A percentile compares a stretch with the other conserved stretches of the same genome.
Evolutionary conservation across 2,329 filamentous ascomycete species (phyloP).

Genomic region (Epichloe bromicola): DNA sequence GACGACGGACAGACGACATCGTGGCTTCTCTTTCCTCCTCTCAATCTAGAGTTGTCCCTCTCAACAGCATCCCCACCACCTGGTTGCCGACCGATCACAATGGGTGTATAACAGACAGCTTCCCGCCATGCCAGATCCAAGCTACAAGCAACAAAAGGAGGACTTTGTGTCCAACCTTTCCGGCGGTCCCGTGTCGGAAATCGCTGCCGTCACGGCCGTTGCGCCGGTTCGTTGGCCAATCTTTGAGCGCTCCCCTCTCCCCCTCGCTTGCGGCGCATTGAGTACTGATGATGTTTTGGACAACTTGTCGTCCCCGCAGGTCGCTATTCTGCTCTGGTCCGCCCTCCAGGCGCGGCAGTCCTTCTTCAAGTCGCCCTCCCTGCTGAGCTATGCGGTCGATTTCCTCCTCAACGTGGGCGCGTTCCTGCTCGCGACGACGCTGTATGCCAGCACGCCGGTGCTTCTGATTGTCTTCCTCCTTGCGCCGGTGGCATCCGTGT

Average conservation of each 20-base stretch:
- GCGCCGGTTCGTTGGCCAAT: slow-evolving; percentile 51
- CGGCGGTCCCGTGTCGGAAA: slow-evolving; percentile 71
- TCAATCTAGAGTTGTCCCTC: too few species aligned
- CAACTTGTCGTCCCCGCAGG: slow-evolving; percentile 31
- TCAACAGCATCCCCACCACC: background rate
- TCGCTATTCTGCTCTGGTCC: slow-evolving; percentile 77
- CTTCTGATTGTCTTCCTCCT: slow-evolving; percentile 64
- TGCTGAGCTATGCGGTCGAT: slow-evolving; percentile 59
- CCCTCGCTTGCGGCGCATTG: background rate
- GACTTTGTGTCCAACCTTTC: slow-evolving; percentile 87
- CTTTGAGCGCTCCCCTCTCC: background rate
- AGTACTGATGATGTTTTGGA: background rate
- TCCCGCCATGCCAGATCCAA: slow-evolving; percentile 27
- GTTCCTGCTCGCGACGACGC: slow-evolving; percentile 71
- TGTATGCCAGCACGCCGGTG: slow-evolving; percentile 65
- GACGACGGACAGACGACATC: too few species aligned
- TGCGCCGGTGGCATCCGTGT: slow-evolving; percentile 54
- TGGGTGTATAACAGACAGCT: background rate
- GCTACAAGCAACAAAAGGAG: slow-evolving; percentile 87
- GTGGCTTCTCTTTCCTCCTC: too few species aligned
- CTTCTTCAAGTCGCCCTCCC: slow-evolving; percentile 67
- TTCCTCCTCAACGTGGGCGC: slow-evolving; percentile 77
- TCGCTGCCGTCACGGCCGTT: slow-evolving; percentile 74
- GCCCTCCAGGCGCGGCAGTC: slow-evolving; percentile 70
- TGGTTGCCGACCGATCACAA: background rate